These are phyloP conservation scores for Cymbidium sinense DNA, from an alignment of 106 monocot genomes.

Conservation along the genomic window DNA sequence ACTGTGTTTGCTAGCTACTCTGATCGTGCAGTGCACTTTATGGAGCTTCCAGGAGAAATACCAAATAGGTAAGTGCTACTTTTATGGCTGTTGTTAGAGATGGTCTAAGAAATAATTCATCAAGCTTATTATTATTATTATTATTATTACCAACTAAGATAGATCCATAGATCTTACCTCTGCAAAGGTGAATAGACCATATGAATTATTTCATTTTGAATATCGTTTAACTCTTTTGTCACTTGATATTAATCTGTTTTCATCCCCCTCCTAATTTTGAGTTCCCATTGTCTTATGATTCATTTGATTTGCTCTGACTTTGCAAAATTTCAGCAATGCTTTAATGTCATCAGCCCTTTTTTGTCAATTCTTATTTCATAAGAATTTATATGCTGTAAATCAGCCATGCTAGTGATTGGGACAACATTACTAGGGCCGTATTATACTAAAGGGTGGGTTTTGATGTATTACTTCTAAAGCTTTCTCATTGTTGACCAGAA, in stretches of 20 bases:
- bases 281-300: neutral
- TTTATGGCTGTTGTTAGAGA: neutral
- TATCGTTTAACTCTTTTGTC: neutral
- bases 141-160: neutral
- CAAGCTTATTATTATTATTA: neutral
- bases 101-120: neutral
- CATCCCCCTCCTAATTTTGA: neutral
- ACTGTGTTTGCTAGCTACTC: conserved; percentile 78
- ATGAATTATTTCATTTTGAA: neutral
- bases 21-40: conserved; percentile 84
- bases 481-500: neutral
- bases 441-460: neutral
- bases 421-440: neutral
- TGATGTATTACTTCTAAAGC: neutral
- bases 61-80: conserved; percentile 68
- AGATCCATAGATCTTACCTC: neutral
- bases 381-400: neutral
- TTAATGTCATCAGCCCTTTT: neutral
- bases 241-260: neutral
- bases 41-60: conserved; percentile 99
- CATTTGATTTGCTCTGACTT: neutral
- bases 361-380: neutral
- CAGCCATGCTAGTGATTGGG: neutral
- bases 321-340: neutral
- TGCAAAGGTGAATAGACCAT: neutral